phyloP scores from a whole-genome alignment of 2,329 filamentous ascomycete species.

The Tolypocladium guangdongense region DNA sequence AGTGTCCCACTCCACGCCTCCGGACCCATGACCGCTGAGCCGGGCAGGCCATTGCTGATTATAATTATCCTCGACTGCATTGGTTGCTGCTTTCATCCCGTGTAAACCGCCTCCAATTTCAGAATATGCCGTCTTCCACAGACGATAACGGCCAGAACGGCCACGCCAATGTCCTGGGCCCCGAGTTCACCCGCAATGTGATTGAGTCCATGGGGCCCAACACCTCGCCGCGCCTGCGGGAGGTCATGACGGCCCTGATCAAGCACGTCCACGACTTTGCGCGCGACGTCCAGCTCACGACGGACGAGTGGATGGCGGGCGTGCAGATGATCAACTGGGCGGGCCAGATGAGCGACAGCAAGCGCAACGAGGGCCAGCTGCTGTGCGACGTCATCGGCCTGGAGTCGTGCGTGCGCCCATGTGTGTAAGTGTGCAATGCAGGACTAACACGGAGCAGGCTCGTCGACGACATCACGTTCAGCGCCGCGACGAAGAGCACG shows the following conservation, averaged over 20 bases:
- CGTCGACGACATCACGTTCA: conserved; percentile 73
- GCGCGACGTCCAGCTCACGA: conserved; percentile 66
- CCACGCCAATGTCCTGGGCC: conserved; percentile 17
- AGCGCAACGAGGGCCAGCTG: conserved; percentile 63
- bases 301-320: conserved; percentile 69
- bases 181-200: conserved; percentile 60
- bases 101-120: not conserved
- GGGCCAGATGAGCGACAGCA: conserved; percentile 57
- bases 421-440: not conserved
- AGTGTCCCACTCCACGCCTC: not conserved
- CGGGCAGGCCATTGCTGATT: not conserved
- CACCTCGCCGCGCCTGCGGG: conserved; percentile 54
- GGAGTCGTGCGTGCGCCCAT: conserved; percentile 44
- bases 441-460: conserved; percentile 29
- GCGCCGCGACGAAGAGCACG: conserved; percentile 31
- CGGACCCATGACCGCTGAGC: not conserved
- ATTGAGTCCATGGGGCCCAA: conserved; percentile 65
- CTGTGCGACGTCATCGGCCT: conserved; percentile 64
- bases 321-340: conserved; percentile 48
- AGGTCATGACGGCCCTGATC: conserved; percentile 58
- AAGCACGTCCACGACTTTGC: conserved; percentile 73
- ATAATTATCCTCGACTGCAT: not conserved
- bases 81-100: not conserved
- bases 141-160: conserved; percentile 1
- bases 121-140: not conserved